phyloP scores from a whole-genome alignment of 202 grass and related monocot genomes.

The Carex sylvatica region DNA sequence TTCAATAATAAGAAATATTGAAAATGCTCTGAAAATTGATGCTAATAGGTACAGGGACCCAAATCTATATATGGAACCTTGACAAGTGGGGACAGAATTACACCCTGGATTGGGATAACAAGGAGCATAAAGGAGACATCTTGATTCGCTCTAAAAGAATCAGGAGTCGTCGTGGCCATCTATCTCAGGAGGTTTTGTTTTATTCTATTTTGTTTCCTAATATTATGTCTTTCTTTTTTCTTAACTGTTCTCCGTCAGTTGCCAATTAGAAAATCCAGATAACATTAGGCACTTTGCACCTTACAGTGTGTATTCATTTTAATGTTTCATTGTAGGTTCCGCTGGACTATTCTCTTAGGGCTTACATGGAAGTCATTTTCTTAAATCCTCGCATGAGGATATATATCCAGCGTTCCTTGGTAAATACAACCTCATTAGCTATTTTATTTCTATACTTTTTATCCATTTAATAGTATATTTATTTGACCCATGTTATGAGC shows the following conservation, averaged over 20 bases:
- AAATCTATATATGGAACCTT: slow-evolving; percentile 92
- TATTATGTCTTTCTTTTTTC: background rate
- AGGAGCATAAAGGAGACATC: slow-evolving; percentile 53
- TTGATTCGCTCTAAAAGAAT: slow-evolving; percentile 79
- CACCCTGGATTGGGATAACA: slow-evolving; percentile 68
- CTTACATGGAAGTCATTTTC: slow-evolving; percentile 88
- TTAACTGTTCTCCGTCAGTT: background rate
- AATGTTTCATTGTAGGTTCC: slow-evolving; percentile 50
- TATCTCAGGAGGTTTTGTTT: slow-evolving; percentile 46
- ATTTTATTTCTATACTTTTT: slow-evolving; percentile 28
- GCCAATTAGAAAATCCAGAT: background rate
- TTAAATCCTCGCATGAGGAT: slow-evolving; percentile 85
- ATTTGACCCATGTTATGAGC: background rate
- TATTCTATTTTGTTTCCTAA: background rate
- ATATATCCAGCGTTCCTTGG: slow-evolving; percentile 64
- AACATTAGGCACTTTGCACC: background rate
- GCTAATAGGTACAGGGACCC: slow-evolving; percentile 52
- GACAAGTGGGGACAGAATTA: slow-evolving; percentile 78
- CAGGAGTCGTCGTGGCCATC: slow-evolving; percentile 61
- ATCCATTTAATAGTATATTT: slow-evolving; percentile 24
- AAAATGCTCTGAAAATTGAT: slow-evolving; percentile 6
- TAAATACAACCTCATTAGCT: slow-evolving; percentile 31
- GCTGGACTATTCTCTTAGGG: slow-evolving; percentile 83
- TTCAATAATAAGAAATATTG: background rate
- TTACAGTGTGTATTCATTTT: background rate